phyloP scores from a whole-genome alignment of 495 filamentous ascomycete species.

The Penicillium taxi region DNA sequence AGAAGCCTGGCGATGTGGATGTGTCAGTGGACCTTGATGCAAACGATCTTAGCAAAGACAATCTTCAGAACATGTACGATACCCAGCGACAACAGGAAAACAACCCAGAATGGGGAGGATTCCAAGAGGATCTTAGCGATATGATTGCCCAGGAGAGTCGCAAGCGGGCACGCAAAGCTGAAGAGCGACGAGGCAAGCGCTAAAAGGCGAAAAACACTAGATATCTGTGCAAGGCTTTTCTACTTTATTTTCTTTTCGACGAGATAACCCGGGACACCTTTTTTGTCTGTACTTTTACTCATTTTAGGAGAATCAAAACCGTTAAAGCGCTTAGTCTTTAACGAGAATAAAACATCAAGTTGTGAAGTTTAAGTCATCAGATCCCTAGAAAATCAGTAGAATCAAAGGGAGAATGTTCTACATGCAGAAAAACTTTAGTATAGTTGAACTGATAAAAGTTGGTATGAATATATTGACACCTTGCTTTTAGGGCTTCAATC shows the following conservation, averaged over 20 bases:
- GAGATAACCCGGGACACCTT: not conserved
- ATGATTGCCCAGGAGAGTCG: constrained; percentile 94
- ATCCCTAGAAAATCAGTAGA: too few relatives aligned
- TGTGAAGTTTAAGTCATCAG: too few relatives aligned
- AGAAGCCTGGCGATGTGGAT: constrained; percentile 92
- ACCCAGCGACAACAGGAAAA: constrained; percentile 63
- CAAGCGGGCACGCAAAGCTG: constrained; percentile 79
- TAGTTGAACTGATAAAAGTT: not conserved
- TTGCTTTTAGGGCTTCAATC: too few relatives aligned
- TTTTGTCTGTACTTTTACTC: not conserved
- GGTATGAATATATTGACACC: too few relatives aligned
- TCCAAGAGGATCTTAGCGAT: constrained; percentile 88
- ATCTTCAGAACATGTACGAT: constrained; percentile 67
- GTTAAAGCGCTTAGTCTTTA: too few relatives aligned
- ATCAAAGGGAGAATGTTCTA: too few relatives aligned
- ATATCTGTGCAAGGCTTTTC: not conserved
- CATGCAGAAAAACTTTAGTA: too few relatives aligned
- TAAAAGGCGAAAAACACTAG: too few relatives aligned
- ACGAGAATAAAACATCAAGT: too few relatives aligned
- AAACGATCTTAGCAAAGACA: constrained; percentile 64
- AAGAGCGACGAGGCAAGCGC: constrained; percentile 56
- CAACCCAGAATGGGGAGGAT: constrained; percentile 60
- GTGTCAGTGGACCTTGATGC: constrained; percentile 80
- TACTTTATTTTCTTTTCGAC: not conserved
- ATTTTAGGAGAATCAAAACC: too few relatives aligned